Percentiles rank a stretch among this genome's conserved stretches.
These are phyloP conservation scores for Chamaenerion angustifolium DNA, from an alignment of 345 rosid species.

Conservation along the genomic window DNA sequence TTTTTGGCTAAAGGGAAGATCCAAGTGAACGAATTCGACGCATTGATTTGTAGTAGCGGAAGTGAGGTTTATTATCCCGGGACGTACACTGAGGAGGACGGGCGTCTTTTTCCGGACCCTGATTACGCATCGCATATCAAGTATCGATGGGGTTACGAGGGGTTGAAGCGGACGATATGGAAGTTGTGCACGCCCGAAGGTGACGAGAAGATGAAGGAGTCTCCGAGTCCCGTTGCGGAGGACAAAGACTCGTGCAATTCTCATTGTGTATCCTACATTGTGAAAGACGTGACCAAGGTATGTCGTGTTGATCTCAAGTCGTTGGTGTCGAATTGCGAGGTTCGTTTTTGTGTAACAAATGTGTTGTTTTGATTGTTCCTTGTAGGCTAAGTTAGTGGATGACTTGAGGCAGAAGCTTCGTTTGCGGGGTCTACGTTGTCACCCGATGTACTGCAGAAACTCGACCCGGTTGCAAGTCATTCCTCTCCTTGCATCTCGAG, in stretches of 20 bases:
- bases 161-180: constrained; percentile 81
- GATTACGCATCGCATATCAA: constrained; percentile 82
- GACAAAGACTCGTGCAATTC: constrained; percentile 50
- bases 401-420: constrained; percentile 91
- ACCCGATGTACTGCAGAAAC: constrained; percentile 88
- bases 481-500: constrained; percentile 89
- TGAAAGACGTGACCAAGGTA: constrained; percentile 62
- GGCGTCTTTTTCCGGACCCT: constrained; percentile 65
- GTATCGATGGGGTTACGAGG: constrained; percentile 83
- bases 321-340: no score
- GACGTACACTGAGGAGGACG: constrained; percentile 37
- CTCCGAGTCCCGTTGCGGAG: constrained; percentile 39
- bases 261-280: constrained; percentile 56
- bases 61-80: constrained; percentile 88
- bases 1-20: constrained; percentile 56
- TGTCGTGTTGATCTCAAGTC: background rate
- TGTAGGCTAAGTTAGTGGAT: constrained; percentile 60
- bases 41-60: constrained; percentile 86
- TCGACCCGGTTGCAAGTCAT: constrained; percentile 64
- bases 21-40: constrained; percentile 66
- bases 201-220: constrained; percentile 20
- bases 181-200: constrained; percentile 54
- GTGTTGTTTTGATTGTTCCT: constrained; percentile 8
- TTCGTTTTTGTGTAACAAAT: no score
- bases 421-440: constrained; percentile 92